Evolutionary conservation across 164 flowering plant genomes (phyloP), one percentile per base, ranked within the genome.

Genomic region (Piper longum): DNA sequence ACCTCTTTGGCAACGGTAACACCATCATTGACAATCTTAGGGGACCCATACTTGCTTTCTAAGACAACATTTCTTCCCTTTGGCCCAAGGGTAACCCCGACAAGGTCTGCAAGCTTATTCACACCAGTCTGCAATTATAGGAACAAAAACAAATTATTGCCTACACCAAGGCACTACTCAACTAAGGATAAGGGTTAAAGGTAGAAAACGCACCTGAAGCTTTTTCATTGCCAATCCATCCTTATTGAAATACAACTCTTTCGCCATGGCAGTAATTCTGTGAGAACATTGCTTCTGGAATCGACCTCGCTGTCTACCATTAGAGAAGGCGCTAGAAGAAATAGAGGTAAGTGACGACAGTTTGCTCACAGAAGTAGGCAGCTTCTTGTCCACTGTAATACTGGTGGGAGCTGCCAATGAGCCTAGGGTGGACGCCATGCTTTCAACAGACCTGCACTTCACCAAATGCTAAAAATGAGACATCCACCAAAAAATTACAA

Each of bases 11-110:
- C 99, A 11, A 93, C 99, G 7, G 99, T 90, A 4, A 93, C 99
- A 59, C 99, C 99, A 71, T 93, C 99, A 66, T 93, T 93, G 7
- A 88, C 97, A 26, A 26, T 26, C 36, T 26, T 26, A 26, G 36
- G 36, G 36, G 36, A 26, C 36, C 36, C 36, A 26, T 91, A 93
- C 75, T 91, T 91, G 93, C 96, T 93, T 76, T 91, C 99, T 5
- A 91, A 75, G 48, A 93, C 99, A 60, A 93, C 99, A 75, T 93
- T 93, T 65, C 99, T 79, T 18, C 99, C 99, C 66, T 93, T 91
- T 1, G 99, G 99, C 59, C 99, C 99, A 72, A 93, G 96, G 14
- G 99, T 93, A 26, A 93, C 97, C 59, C 97, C 97, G 62, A 93
- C 99, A 36, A 91, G 75, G 71, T 93, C 99, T 16, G 99, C 96